Conservation (phyloP, 202 grass and related monocot genomes). For the Zizania palustris region DNA sequence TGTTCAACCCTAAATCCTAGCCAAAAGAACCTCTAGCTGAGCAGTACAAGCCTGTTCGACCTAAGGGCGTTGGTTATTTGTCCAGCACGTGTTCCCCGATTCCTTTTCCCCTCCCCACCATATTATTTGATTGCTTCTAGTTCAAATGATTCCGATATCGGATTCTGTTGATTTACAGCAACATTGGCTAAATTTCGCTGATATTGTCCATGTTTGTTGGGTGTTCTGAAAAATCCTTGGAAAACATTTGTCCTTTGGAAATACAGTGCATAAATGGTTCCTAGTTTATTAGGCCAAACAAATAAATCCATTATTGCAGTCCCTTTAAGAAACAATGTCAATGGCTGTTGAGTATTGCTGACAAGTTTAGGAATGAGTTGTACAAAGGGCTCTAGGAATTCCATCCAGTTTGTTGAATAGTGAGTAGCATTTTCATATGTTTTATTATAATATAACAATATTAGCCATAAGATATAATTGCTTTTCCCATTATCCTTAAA, state of each 20-base stretch:
- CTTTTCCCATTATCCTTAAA: neutral
- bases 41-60: neutral
- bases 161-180: neutral
- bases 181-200: too few relatives aligned
- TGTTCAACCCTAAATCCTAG: too few relatives aligned
- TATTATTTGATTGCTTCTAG: neutral
- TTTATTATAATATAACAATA: neutral
- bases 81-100: neutral
- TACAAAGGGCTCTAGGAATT: neutral
- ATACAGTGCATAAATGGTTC: neutral
- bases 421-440: neutral
- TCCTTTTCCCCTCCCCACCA: neutral
- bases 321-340: neutral
- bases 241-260: neutral
- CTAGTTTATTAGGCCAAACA: neutral
- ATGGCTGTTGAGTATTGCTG: neutral
- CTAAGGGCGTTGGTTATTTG: too few relatives aligned
- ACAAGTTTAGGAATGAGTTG: neutral
- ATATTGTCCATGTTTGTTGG: too few relatives aligned
- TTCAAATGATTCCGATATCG: neutral
- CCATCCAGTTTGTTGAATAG: neutral
- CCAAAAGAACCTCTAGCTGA: neutral
- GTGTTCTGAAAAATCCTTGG: too few relatives aligned
- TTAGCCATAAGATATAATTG: neutral
- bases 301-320: neutral